Evolutionary conservation across 306 rosid genomes (phyloP), one percentile per base, ranked within the genome.

Genomic region (Malus domestica): DNA sequence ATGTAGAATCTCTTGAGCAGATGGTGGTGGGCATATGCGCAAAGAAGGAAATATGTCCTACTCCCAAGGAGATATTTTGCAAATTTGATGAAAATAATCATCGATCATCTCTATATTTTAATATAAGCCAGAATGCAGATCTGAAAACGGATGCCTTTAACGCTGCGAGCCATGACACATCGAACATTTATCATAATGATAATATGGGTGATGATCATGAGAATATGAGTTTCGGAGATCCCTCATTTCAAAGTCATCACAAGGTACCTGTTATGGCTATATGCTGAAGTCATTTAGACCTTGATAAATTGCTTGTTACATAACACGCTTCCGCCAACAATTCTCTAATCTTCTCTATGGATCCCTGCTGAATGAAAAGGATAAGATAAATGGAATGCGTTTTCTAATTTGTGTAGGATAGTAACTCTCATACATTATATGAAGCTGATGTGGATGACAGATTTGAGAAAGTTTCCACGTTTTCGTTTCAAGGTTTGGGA

Each of bases 1-100:
- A 40, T 62, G 72, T 70, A 80, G 77, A 80, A 44, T 70, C 45
- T 14, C 19, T 80, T 44, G 69, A 76, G 72, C 68, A 80, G 73
- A 80, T 63, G 80, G 80, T 76, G 68, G 46, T 52, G 42, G 65
- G 65, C 76, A 76, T 80, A 62, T 29, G 27, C 32, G 49, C 77
- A 54, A 12, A 16, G 20, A 70, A 54, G 40, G 73, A 76, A 62
- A 75, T 80, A 61, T 80, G 63, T 75, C 84, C 84, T 10, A 64
- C 73, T 71, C 64, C 76, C 23, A 54, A 25, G 72, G 77, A 70
- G 44, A 70, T 80, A 30, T 20, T 76, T 46, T 49, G 0, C 74
- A 68, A 19, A 23, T 55, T 81, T 64, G 80, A 71, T 42, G 59
- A 65, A 30, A 72, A 71, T 81, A 76, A 72, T 81, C 68, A 71